These are phyloP conservation scores for Plantago major DNA, from an alignment of 257 asterid genomes.

Conservation along the genomic window DNA sequence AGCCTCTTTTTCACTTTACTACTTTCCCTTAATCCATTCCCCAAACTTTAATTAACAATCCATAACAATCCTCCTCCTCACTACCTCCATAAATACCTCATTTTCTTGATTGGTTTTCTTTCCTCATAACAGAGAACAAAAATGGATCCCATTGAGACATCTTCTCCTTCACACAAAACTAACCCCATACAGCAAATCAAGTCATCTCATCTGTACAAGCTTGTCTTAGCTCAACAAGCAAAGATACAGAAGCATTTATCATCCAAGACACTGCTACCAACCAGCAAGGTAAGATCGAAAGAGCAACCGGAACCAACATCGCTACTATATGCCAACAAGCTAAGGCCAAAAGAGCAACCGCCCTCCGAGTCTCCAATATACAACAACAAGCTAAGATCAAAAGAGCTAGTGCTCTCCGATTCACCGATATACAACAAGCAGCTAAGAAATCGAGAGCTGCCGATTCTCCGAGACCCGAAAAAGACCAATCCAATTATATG, in stretches of 20 bases:
- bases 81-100: slow-evolving; percentile 16
- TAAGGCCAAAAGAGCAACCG: too few species aligned
- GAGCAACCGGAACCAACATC: too few species aligned
- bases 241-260: slow-evolving; percentile 5
- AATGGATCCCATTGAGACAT: slow-evolving; percentile 37
- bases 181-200: slow-evolving; percentile 26
- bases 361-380: too few species aligned
- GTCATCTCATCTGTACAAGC: slow-evolving; percentile 37
- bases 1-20: slow-evolving; percentile 33
- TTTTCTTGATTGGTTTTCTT: slow-evolving; percentile 18
- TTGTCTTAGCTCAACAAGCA: slow-evolving; percentile 33
- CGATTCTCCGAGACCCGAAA: slow-evolving; percentile 41
- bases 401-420: slow-evolving; percentile 25
- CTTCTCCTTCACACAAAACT: slow-evolving; percentile 33
- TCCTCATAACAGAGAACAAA: slow-evolving; percentile 7
- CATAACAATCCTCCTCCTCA: slow-evolving; percentile 20
- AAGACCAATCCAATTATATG: slow-evolving; percentile 65
- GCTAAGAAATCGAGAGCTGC: slow-evolving; percentile 39
- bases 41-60: slow-evolving; percentile 30
- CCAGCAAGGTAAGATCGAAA: too few species aligned
- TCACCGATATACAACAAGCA: slow-evolving; percentile 27
- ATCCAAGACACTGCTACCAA: too few species aligned
- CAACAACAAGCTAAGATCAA: slow-evolving; percentile 7
- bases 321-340: too few species aligned
- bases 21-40: slow-evolving; percentile 36